Evolutionary conservation across 179 eudicot species (phyloP), one percentile per base, ranked within the genome.

Genomic region (Spinacia oleracea): DNA sequence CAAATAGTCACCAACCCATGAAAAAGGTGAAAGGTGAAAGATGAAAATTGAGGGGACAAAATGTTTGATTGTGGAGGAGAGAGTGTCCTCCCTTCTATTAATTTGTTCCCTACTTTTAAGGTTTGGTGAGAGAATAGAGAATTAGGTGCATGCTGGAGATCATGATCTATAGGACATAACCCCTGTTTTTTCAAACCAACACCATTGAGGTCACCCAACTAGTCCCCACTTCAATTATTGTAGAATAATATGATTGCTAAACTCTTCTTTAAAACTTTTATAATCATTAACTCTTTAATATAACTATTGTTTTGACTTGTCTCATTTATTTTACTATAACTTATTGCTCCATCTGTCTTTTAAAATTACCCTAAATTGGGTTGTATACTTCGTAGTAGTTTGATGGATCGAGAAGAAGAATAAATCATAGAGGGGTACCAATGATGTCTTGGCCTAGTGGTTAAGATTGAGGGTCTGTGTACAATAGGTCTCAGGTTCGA

Each of bases 161-260:
- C 59, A 78, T 78, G 40, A 78, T 69, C 56, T 35, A 77, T 10
- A 46, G 18, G 72, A 67, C 31, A 27, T 18, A 25, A 23, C 15
- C 38, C 10, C 8, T 31, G 38, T 40, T 15, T 71, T 60, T 72
- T 63, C 72, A 72, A 71, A 64, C 50, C 35, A 70, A 45, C 35
- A 56, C 42, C 43, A 62, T 12, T 70, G 76, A 73, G 72, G 81
- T 79, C 81, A 62, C 51, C 81, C 53, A 35, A 31, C 55, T 46
- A 72, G 71, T 50, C 72, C 82, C 80, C 80, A 78, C 73, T 65
- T 73, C 78, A 35, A 79, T 79, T 63, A 79, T 73, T 73, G 66
- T 63, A 9, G 42, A 63, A 73, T 79, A 35, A 73, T 73, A 60
- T 43, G 45, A 64, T 34, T 3, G 3, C 38, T 68, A 16, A 31